Evolutionary conservation across 768 basidiomycete species (phyloP), one percentile per base, ranked within the genome.

Genomic region (Leccinum ochraceum): DNA sequence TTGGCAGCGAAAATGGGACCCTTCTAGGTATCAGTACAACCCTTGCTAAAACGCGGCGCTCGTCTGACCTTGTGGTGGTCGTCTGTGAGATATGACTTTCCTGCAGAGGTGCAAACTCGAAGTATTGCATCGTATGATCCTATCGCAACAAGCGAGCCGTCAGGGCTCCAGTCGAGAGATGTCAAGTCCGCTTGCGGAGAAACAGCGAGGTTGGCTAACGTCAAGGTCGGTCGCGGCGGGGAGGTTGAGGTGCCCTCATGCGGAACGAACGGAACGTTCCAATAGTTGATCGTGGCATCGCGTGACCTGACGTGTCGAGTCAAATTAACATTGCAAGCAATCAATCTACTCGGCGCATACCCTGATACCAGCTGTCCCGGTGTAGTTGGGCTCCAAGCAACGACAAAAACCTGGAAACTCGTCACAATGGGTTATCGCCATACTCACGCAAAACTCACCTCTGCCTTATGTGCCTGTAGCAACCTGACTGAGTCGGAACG

Each of bases 1-100:
- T 85, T 83, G 50, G 86, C 82, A 48, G 90, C 83, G 68, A 94
- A 93, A 71, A 94, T 86, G 32, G 91, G 88, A 58, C 86, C 90
- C 89, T 92, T 73, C 73, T 56, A 67, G 60, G 62, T 65, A 66
- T 73, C 57, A 70, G 69, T 61, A 63, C 54, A 24, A 28, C 5
- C 44, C 32, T 48, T 56, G 26, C 50, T 44, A 58, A 37, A 39
- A 36, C 32, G 34, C 52, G 53, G 17, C 11, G 34, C 32, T 53
- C 36, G 8, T 51, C 77, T 73, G 76, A 90, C 90, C 82, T 86
- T 77, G 66, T 92, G 90, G 60, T 85, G 82, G 32, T 77, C 71
- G 68, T 86, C 80, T 28, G 80, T 78, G 66, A 90, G 84, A 73
- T 90, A 87, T 22, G 83, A 59, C 26, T 81, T 76, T n/a, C 90